These are phyloP conservation scores for Escallonia rubra DNA, from an alignment of 129 eudicot species.

Conservation along the genomic window DNA sequence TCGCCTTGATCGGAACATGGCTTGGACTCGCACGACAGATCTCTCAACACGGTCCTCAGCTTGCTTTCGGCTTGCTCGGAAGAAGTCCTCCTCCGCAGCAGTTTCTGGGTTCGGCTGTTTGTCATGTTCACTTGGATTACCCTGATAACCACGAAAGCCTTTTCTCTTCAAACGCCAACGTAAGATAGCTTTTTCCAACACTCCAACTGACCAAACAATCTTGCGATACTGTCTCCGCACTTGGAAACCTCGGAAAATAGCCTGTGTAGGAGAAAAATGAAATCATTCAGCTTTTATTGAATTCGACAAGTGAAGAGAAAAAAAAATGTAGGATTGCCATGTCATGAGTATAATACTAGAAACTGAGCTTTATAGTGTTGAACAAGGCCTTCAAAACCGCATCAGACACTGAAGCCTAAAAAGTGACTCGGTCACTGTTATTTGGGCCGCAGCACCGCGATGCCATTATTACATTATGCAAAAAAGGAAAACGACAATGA, in stretches of 20 bases:
- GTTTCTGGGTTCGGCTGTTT: constrained; percentile 32
- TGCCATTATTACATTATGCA: no score
- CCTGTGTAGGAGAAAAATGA: constrained; percentile 36
- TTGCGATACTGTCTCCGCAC: constrained; percentile 75
- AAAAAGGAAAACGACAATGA: no score
- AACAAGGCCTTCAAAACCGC: no score
- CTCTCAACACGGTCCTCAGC: constrained; percentile 97
- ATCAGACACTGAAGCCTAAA: no score
- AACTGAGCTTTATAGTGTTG: no score
- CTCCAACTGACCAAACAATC: constrained; percentile 88
- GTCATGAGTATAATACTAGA: no score
- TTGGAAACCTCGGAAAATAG: constrained; percentile 83
- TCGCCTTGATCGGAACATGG: constrained; percentile 87
- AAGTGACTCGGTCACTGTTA: no score
- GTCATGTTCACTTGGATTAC: constrained; percentile 21
- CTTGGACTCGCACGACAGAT: constrained; percentile 88
- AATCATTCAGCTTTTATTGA: not conserved
- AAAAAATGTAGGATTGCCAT: no score
- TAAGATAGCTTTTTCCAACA: constrained; percentile 81
- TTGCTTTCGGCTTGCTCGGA: constrained; percentile 73
- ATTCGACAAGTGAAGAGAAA: not conserved
- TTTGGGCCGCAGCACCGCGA: no score
- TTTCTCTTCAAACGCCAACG: constrained; percentile 89
- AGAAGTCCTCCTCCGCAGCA: constrained; percentile 72
- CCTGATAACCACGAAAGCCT: constrained; percentile 83